phyloP scores from a whole-genome alignment of 176 grass and related monocot genomes.

The Zea luxurians region DNA sequence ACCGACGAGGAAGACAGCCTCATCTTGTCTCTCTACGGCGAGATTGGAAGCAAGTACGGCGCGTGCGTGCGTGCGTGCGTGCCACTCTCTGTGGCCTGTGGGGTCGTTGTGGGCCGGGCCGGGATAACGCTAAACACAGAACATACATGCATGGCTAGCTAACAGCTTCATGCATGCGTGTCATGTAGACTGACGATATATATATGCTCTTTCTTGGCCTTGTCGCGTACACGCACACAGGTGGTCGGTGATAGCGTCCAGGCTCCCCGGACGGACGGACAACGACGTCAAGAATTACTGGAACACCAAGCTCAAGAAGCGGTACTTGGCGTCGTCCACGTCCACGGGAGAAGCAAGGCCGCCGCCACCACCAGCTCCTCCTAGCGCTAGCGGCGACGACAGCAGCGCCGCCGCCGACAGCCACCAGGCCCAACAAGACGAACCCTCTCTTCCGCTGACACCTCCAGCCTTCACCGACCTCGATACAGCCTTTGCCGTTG shows the following conservation, averaged over 20 bases:
- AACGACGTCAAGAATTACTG: conserved; percentile 95
- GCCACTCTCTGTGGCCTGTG: background rate
- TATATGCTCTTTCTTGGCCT: too few relatives aligned
- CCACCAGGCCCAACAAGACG: background rate
- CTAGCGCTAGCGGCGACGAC: background rate
- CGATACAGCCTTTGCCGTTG: background rate
- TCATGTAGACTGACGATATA: too few relatives aligned
- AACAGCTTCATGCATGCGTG: background rate
- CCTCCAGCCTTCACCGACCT: conserved; percentile 2
- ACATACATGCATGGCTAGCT: background rate
- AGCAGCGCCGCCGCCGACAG: background rate
- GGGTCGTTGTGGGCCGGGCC: background rate
- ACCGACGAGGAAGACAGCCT: conserved; percentile 48
- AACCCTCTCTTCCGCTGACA: background rate
- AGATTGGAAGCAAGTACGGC: conserved; percentile 53
- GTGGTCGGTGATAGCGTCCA: conserved; percentile 89
- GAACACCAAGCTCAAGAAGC: conserved; percentile 97
- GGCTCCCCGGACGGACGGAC: conserved; percentile 71
- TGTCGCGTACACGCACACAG: too few relatives aligned
- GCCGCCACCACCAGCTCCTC: background rate
- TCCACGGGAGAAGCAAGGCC: background rate
- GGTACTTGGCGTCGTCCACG: background rate
- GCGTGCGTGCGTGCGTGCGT: background rate
- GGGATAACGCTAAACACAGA: background rate
- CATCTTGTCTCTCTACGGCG: conserved; percentile 51